phyloP scores from a whole-genome alignment of 352 stramenopile species.

The Phytopythium helicoides region DNA sequence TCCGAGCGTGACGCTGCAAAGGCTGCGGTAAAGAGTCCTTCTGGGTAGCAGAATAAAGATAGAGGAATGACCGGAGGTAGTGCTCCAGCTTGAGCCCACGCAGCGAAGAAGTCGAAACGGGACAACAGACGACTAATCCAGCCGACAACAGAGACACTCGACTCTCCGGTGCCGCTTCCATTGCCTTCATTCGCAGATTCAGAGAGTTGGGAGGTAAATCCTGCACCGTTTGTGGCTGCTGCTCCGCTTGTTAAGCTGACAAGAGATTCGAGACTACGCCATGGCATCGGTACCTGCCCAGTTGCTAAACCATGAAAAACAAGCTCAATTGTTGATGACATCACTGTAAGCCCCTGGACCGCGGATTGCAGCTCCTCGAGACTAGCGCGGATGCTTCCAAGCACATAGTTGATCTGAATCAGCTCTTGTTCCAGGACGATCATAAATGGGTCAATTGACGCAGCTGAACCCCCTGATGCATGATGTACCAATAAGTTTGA shows the following conservation, averaged over 20 bases:
- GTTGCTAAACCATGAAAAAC: constrained; percentile 45
- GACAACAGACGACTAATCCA: constrained; percentile 62
- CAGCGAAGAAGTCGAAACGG: constrained; percentile 53
- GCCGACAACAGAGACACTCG: constrained; percentile 33
- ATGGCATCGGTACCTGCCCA: constrained; percentile 57
- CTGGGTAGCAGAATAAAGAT: constrained; percentile 68
- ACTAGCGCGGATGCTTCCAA: constrained; percentile 34
- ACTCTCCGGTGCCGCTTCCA: too few relatives aligned
- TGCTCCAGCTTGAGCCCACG: constrained; percentile 26
- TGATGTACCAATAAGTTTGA: too few relatives aligned
- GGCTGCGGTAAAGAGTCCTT: constrained; percentile 77
- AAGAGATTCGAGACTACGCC: constrained; percentile 26
- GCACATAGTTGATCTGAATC: constrained; percentile 39
- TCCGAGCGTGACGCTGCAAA: constrained; percentile 72
- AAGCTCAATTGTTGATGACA: constrained; percentile 56
- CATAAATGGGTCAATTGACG: constrained; percentile 39
- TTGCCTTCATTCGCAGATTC: not conserved
- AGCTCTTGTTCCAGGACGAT: constrained; percentile 74
- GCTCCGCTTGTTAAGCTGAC: not conserved
- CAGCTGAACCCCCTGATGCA: not conserved
- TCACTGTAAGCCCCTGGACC: constrained; percentile 49
- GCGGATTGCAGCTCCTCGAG: constrained; percentile 52
- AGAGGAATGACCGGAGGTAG: constrained; percentile 34
- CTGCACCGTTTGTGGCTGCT: constrained; percentile 19
- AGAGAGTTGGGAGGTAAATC: constrained; percentile 3